Base-by-base conservation (phyloP, 1,284 basidiomycete genomes). In the Sanghuangporus sanghuang region DNA sequence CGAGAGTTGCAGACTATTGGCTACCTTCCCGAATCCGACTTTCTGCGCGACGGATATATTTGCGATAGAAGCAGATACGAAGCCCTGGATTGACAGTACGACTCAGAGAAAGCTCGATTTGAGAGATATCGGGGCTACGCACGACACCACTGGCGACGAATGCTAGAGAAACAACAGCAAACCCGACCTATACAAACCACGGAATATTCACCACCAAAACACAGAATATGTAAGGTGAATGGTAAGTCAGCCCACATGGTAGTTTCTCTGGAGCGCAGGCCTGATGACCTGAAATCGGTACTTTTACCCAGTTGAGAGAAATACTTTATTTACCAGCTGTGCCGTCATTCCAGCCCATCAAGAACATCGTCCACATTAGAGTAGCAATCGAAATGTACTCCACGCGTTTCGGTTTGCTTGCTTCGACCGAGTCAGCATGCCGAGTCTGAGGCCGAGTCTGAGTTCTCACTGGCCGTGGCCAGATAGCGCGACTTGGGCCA, bases 111-210 rank as follows among this genome's bases (percentile, higher is more conserved):
- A 4, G 44, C 7, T 16, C 16, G 14, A 2, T n/a, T 46, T 2
- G 23, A 32, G 49, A 52, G 7, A 21, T 3, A 7, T 23, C 18
- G 8, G 3, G 11, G 18, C 46, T 9, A 70, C 71, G 54, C 67
- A 86, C 85, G 40, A 81, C 63, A 63, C 81, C 82, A 61, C 79
- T 83, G 61, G 76, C 75, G 14, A 87, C 75, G 74, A 86, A 88
- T 42, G 86, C 78, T 27, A 85, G 68, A 0, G 85, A 83, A 16
- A 87, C 82, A 61, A 79, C 66, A 36, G 75, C 69, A 62, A 77
- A 80, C 21, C 73, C 72, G 49, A 81, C 72, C 79, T 82, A 63
- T 5, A 65, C 9, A 48, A 39, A 32, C 7, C 27, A 42, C 59
- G 12, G 59, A 59, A 58, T 59, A 8, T 9, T 16, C 9, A 21